phyloP scores from a whole-genome alignment of 1,284 basidiomycete species.

The Schizophyllum amplum region DNA sequence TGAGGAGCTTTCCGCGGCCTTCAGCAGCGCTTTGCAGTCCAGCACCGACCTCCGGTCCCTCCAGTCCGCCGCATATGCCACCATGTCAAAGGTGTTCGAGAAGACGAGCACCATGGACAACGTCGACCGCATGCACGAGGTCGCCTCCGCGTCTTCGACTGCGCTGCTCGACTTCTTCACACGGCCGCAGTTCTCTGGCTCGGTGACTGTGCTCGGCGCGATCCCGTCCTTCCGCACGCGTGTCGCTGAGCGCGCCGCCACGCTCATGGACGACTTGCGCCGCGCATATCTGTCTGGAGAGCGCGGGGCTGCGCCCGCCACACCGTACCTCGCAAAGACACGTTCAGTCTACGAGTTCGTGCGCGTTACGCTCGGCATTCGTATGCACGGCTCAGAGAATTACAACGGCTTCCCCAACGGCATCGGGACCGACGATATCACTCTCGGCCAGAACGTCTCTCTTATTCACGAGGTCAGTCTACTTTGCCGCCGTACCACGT shows the following conservation, averaged over 20 bases:
- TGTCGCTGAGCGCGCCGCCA: slow-evolving; percentile 37
- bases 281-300: slow-evolving; percentile 45
- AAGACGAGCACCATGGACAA: slow-evolving; percentile 65
- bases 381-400: slow-evolving; percentile 72
- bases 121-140: slow-evolving; percentile 52
- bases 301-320: slow-evolving; percentile 51
- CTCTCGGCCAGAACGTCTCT: slow-evolving; percentile 61
- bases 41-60: slow-evolving; percentile 20
- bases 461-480: slow-evolving; percentile 54
- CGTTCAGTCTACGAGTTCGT: slow-evolving; percentile 66
- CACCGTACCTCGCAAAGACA: slow-evolving; percentile 53
- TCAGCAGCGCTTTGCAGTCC: slow-evolving; percentile 31
- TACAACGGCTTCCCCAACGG: slow-evolving; percentile 44
- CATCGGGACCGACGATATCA: slow-evolving; percentile 47
- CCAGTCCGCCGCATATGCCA: slow-evolving; percentile 21
- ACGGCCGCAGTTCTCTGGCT: slow-evolving; percentile 10
- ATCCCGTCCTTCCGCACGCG: slow-evolving; percentile 45
- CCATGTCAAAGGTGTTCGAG: slow-evolving; percentile 49
- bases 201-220: slow-evolving; percentile 19
- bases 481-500: background rate
- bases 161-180: slow-evolving; percentile 54
- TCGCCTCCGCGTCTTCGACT: slow-evolving; percentile 53
- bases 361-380: slow-evolving; percentile 53
- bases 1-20: slow-evolving; percentile 41
- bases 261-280: slow-evolving; percentile 41